Evolutionary conservation across 352 stramenopile species (phyloP).

Genomic region (Halophytophthora polymorphica): DNA sequence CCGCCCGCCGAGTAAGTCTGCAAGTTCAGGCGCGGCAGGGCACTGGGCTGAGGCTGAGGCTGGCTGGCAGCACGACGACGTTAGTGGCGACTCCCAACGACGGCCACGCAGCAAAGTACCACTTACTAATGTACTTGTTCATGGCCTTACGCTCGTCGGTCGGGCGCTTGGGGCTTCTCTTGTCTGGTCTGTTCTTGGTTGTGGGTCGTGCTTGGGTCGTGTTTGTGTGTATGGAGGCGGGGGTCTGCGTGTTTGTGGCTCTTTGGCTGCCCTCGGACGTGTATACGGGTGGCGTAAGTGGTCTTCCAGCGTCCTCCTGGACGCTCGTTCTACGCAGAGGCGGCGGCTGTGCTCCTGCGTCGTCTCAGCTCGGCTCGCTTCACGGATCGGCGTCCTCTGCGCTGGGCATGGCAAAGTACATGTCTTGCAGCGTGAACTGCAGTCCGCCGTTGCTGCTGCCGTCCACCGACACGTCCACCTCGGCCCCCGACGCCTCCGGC

Average conservation of each 20-base stretch:
- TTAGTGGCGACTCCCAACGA: too few species aligned
- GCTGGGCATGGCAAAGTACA: slow-evolving; percentile 66
- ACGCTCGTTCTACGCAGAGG: background rate
- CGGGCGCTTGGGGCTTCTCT: slow-evolving; percentile 1
- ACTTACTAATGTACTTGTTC: slow-evolving; percentile 31
- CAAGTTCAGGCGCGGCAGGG: too few species aligned
- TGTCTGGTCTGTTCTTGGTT: slow-evolving; percentile 14
- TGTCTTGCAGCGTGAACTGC: slow-evolving; percentile 80
- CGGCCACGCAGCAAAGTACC: slow-evolving; percentile 11
- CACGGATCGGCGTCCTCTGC: slow-evolving; percentile 28
- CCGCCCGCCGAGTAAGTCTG: slow-evolving; percentile 33
- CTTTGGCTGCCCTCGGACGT: slow-evolving; percentile 9
- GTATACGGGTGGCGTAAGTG: slow-evolving; percentile 18
- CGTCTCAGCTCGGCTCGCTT: background rate
- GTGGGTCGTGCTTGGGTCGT: slow-evolving; percentile 16
- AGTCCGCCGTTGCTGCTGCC: slow-evolving; percentile 22
- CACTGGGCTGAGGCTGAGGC: too few species aligned
- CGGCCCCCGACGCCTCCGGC: slow-evolving; percentile 12
- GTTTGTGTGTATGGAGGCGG: slow-evolving; percentile 17
- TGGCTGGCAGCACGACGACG: background rate
- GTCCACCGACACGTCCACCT: slow-evolving; percentile 24
- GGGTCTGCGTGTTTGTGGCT: slow-evolving; percentile 11
- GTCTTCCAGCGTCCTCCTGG: background rate
- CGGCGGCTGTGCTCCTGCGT: background rate
- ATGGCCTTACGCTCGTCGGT: slow-evolving; percentile 4